These are phyloP conservation scores for Firmiana major DNA, from an alignment of 345 rosid species.

Conservation along the genomic window DNA sequence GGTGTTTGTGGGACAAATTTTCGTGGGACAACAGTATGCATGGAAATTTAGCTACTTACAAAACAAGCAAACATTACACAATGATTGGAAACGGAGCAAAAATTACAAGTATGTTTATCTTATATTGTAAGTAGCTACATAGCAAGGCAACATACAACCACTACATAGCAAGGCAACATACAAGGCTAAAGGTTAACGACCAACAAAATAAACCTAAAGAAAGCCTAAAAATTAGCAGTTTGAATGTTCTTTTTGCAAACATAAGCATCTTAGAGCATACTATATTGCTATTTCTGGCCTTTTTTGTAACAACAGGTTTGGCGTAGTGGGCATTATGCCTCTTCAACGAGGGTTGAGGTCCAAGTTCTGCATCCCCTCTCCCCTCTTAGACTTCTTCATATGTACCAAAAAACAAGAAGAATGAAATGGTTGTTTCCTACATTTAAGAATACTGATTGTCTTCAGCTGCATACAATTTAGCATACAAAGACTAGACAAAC, in stretches of 20 bases:
- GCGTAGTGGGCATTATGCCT: neutral
- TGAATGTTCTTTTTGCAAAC: neutral
- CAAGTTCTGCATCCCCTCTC: neutral
- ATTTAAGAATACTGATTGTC: neutral
- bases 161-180: neutral
- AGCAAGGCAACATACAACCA: neutral
- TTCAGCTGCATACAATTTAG: neutral
- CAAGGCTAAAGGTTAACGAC: neutral
- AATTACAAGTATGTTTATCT: neutral
- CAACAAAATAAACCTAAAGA: neutral
- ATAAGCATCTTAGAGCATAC: neutral
- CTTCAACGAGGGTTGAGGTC: neutral
- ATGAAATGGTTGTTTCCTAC: neutral
- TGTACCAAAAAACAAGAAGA: neutral
- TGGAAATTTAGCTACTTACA: neutral
- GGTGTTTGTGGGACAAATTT: neutral
- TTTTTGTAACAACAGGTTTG: neutral
- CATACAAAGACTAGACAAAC: neutral
- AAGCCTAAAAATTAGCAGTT: neutral
- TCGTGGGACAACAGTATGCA: neutral
- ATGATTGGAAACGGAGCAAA: neutral
- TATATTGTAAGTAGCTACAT: neutral
- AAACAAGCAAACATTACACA: neutral
- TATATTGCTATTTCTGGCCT: neutral
- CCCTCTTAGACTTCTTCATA: neutral